Conservation (phyloP, 176 grass and related monocot genomes). For the bread wheat (Triticum aestivum) region DNA sequence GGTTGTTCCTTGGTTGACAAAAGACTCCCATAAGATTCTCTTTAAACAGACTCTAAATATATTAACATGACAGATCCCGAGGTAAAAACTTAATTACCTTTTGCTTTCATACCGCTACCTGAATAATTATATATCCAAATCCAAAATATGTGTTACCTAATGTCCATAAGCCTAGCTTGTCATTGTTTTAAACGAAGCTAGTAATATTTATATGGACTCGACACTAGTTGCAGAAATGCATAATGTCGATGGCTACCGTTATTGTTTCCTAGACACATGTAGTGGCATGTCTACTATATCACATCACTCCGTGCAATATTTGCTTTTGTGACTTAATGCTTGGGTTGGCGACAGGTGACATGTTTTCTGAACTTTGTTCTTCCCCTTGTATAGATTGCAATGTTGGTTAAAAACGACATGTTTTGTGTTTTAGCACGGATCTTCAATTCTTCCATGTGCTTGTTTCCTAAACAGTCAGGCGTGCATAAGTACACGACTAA, state of each 20-base stretch:
- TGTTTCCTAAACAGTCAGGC: not conserved
- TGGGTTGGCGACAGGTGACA: not conserved
- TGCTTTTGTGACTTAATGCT: not conserved
- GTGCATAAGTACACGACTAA: not conserved
- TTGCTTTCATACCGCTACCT: not conserved
- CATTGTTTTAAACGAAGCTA: not conserved
- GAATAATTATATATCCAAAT: not conserved
- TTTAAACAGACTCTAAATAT: too few relatives aligned
- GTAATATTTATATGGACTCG: not conserved
- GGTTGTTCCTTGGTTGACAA: too few relatives aligned
- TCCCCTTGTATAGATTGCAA: not conserved
- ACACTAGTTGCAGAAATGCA: not conserved
- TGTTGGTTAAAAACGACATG: not conserved
- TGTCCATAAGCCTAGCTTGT: not conserved
- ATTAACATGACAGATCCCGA: too few relatives aligned
- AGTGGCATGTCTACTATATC: not conserved
- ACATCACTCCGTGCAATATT: not conserved
- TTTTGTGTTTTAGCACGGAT: not conserved
- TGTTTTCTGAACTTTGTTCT: not conserved
- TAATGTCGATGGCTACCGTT: not conserved
- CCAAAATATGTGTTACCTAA: not conserved
- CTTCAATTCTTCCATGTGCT: not conserved
- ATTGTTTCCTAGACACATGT: not conserved
- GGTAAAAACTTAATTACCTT: too few relatives aligned
- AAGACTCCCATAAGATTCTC: too few relatives aligned